Evolutionary conservation across 345 rosid species (phyloP), one percentile per base, ranked within the genome.

Genomic region (Gossypium ekmanianum): DNA sequence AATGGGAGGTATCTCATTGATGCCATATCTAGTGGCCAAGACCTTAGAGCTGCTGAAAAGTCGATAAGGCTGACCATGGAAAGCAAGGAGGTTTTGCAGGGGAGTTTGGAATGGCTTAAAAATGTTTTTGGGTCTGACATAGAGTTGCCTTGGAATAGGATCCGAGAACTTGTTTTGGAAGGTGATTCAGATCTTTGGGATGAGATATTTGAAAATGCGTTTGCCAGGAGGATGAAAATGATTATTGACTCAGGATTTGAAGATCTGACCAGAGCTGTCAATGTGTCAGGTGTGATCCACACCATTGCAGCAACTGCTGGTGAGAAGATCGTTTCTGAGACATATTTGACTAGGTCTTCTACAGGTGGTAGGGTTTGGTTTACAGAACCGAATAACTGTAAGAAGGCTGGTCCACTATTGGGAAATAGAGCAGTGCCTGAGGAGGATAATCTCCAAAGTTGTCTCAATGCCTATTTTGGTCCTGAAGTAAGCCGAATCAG

Each of bases 341-440:
- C 89, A 54, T 91, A 90, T 83, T 84, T 95, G 83, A 90, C 83
- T 82, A 92, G 91, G 77, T 94, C 94, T 70, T 88, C 92, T 26
- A 86, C 90, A 7, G 97, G 97, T 68, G 99, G 97, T 71, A 97
- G 98, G 71, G 88, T 95, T 80, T 95, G 99, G 99, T 95, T 93
- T 79, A 85, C 91, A 20, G 99, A 95, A 75, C 86, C 97, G 79
- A 87, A 83, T 83, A 86, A 79, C 72, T 56, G 79, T 34, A 87
- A 85, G 84, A 93, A 87, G 88, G 74, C 77, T 80, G 83, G 78
- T 83, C 67, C 73, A 27, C 44, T 79, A 62, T 76, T 85, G 47
- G 88, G 88, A 51, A 77, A 79, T 79, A 89, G 86, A 81, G 77
- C 79, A 72, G 73, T 83, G 0, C 80, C 79, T 10, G 94, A 87